A percentile compares a stretch with the other conserved stretches of the same genome.
Conservation (phyloP, 1,284 basidiomycete species). For the Cutaneotrichosporon curvatum region DNA sequence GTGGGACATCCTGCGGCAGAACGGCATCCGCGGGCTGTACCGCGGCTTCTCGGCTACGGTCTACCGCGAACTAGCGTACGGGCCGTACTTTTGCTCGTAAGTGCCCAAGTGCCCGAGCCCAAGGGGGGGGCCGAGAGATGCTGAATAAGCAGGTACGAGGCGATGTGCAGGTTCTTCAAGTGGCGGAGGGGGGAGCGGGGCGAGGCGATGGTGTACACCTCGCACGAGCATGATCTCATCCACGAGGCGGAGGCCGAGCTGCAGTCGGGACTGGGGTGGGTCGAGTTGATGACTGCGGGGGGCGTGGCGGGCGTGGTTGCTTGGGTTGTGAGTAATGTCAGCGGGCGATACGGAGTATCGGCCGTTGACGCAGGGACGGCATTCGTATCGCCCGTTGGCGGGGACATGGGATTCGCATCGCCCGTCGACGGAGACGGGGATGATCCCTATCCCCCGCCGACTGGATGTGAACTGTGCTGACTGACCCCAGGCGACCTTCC, state of each 20-base stretch:
- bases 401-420: too few relatives aligned
- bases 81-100: slow-evolving; percentile 72
- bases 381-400: too few relatives aligned
- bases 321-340: slow-evolving; percentile 38
- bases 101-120: too few relatives aligned
- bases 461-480: not conserved
- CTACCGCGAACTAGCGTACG: slow-evolving; percentile 68
- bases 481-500: slow-evolving; percentile 57
- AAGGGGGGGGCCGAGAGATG: too few relatives aligned
- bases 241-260: slow-evolving; percentile 51
- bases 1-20: slow-evolving; percentile 52
- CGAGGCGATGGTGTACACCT: slow-evolving; percentile 2
- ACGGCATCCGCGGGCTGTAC: slow-evolving; percentile 64
- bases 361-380: too few relatives aligned
- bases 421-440: too few relatives aligned
- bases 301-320: slow-evolving; percentile 60
- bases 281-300: slow-evolving; percentile 64
- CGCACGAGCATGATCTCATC: slow-evolving; percentile 40
- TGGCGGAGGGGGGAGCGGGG: slow-evolving; percentile 16
- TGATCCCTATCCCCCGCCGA: too few relatives aligned
- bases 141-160: slow-evolving; percentile 71
- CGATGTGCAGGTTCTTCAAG: slow-evolving; percentile 57
- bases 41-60: slow-evolving; percentile 66
- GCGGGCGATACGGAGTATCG: too few relatives aligned
- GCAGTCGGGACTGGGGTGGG: slow-evolving; percentile 52